These are phyloP conservation scores for Paecilomyces formosus DNA, from an alignment of 2,329 filamentous ascomycete species.

Conservation along the genomic window DNA sequence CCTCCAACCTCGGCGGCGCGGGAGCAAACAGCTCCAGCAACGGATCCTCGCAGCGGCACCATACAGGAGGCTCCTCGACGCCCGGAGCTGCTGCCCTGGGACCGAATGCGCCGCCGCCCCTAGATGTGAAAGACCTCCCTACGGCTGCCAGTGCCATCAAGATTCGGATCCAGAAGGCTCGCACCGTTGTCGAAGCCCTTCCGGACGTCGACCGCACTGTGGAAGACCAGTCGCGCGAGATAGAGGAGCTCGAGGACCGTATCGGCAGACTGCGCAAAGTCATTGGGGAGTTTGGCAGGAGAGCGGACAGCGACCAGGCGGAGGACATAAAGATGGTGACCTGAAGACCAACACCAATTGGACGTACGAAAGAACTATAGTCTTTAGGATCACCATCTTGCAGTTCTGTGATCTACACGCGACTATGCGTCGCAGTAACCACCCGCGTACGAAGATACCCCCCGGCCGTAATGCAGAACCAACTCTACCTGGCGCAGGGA, in stretches of 20 bases:
- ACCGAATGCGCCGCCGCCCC: constrained; percentile 32
- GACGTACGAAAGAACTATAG: neutral
- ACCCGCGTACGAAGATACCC: neutral
- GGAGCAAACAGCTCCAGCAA: constrained; percentile 13
- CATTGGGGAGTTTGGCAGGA: constrained; percentile 33
- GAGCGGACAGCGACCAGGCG: constrained; percentile 12
- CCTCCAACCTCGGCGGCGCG: constrained; percentile 22
- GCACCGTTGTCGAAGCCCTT: constrained; percentile 39
- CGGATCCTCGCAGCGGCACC: constrained; percentile 18
- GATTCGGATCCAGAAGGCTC: constrained; percentile 74
- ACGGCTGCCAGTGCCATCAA: constrained; percentile 71
- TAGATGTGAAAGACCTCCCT: constrained; percentile 69
- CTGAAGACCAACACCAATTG: neutral
- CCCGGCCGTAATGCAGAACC: neutral
- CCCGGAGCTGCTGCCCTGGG: constrained; percentile 14
- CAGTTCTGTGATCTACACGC: no score
- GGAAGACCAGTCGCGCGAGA: constrained; percentile 38
- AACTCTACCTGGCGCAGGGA: neutral
- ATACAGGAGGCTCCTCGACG: constrained; percentile 12
- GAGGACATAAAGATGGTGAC: constrained; percentile 16
- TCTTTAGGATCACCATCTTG: neutral
- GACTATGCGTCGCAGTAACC: neutral
- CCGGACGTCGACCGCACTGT: constrained; percentile 39
- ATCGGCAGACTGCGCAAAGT: constrained; percentile 32
- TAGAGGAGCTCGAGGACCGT: constrained; percentile 32